Conservation (phyloP, 805 yeast genomes). For the Kluyveromyces starmeri region DNA sequence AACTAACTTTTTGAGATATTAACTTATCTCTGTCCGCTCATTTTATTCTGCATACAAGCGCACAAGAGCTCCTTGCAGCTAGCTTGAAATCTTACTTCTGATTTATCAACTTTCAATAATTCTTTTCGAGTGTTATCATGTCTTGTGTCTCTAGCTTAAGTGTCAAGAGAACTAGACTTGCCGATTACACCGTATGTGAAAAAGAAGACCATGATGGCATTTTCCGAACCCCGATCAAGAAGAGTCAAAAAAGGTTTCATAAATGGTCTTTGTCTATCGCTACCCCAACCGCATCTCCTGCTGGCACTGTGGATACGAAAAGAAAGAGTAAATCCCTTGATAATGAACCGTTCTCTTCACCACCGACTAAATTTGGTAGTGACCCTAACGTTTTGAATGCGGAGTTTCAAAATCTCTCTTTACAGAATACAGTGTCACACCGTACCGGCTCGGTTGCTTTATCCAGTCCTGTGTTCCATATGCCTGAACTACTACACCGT, state of each 20-base stretch:
- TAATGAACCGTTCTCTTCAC: background rate
- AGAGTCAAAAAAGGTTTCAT: background rate
- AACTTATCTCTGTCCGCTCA: constrained; percentile 5
- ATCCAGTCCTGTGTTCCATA: constrained; percentile 44
- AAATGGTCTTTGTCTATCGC: constrained; percentile 4
- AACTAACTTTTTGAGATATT: constrained; percentile 4
- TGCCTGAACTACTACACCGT: constrained; percentile 65
- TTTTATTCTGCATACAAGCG: background rate
- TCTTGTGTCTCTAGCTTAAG: constrained; percentile 1
- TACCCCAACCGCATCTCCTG: background rate
- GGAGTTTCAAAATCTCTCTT: background rate
- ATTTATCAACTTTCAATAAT: too few species aligned
- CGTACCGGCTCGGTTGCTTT: background rate
- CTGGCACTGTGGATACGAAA: background rate
- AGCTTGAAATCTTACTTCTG: too few species aligned
- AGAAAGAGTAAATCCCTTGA: constrained; percentile 1
- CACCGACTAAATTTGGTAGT: background rate
- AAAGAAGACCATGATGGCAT: background rate
- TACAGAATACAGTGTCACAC: background rate
- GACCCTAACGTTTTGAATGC: constrained; percentile 1
- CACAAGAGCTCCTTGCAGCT: too few species aligned
- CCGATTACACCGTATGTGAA: background rate
- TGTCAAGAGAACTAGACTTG: constrained; percentile 1
- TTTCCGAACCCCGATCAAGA: background rate
- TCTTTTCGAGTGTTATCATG: too few species aligned